Percentiles rank a stretch among this genome's conserved stretches.
Conservation (phyloP, 2,329 filamentous ascomycete species). For the Verticillium longisporum region DNA sequence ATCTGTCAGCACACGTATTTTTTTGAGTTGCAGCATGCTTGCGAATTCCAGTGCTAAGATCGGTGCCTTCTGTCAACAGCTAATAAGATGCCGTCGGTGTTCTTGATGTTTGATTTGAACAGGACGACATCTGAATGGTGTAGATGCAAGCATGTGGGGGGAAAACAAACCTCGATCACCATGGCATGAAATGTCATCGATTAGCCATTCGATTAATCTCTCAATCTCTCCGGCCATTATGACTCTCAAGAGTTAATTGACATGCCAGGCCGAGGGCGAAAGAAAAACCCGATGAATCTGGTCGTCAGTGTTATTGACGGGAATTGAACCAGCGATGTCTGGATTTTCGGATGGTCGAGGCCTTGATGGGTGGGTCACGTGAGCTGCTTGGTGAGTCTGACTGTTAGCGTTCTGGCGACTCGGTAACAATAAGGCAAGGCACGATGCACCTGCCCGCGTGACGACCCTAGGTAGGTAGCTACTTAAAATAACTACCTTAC, state of each 20-base stretch:
- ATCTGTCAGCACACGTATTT: slow-evolving; percentile 2
- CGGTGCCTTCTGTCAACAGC: no score
- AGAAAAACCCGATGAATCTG: background rate
- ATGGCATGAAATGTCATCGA: slow-evolving; percentile 12
- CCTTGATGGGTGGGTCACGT: background rate
- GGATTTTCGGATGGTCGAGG: background rate
- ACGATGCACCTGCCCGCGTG: no score
- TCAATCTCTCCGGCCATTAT: slow-evolving; percentile 11
- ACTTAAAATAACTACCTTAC: no score
- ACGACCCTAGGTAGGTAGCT: no score
- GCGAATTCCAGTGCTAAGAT: no score
- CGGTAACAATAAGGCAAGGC: no score
- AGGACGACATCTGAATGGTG: no score
- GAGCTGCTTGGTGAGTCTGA: background rate
- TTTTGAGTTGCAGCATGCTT: background rate
- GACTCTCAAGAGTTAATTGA: background rate
- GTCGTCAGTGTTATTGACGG: background rate
- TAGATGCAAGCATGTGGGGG: background rate
- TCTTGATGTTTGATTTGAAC: no score
- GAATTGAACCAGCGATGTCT: slow-evolving; percentile 1
- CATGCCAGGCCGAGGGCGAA: slow-evolving; percentile 2
- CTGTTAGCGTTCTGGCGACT: no score
- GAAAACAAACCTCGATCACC: slow-evolving; percentile 7
- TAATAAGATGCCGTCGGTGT: no score
- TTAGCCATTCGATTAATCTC: slow-evolving; percentile 10